Conservation (phyloP, 2,329 filamentous ascomycete species). For the Colletotrichum agaves region DNA sequence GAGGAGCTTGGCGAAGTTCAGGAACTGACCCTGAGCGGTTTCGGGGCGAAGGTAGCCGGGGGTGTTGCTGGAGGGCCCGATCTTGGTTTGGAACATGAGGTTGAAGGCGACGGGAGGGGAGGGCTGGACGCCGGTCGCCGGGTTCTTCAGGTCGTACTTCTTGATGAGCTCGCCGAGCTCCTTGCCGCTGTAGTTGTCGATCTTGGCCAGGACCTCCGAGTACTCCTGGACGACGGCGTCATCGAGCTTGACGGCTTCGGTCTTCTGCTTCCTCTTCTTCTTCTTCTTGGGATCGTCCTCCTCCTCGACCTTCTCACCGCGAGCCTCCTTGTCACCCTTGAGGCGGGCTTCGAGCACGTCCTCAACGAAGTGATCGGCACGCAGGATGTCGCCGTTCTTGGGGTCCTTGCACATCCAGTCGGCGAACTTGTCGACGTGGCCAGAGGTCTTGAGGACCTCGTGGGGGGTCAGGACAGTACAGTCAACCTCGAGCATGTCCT, state of each 20-base stretch:
- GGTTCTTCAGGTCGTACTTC: conserved; percentile 93
- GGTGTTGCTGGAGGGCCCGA: conserved; percentile 90
- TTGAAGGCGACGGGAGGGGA: conserved; percentile 91
- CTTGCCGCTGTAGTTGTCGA: conserved; percentile 93
- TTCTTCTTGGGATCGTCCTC: conserved; percentile 80
- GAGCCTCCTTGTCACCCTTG: conserved; percentile 91
- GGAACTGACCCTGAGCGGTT: conserved; percentile 97
- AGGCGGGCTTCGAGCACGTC: conserved; percentile 88
- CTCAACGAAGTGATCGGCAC: conserved; percentile 96
- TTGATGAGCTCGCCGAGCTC: conserved; percentile 89
- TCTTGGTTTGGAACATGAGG: conserved; percentile 97
- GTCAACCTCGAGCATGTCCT: conserved; percentile 96
- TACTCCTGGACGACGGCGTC: conserved; percentile 90
- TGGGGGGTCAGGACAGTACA: conserved; percentile 94
- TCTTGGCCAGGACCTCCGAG: conserved; percentile 88
- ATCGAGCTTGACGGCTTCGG: conserved; percentile 84
- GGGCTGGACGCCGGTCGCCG: conserved; percentile 79
- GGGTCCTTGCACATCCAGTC: conserved; percentile 99
- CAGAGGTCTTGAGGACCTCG: conserved; percentile 93
- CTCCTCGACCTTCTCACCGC: conserved; percentile 82
- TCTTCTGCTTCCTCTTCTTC: conserved; percentile 84
- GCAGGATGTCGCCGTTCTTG: conserved; percentile 95
- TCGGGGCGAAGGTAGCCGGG: conserved; percentile 90
- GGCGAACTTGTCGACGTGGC: conserved; percentile 97
- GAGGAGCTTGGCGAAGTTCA: conserved; percentile 95